Percentiles rank a stretch among this genome's conserved stretches.
These are phyloP conservation scores for Hypoxylon lenormandii DNA, from an alignment of 495 filamentous ascomycete genomes.

Conservation along the genomic window DNA sequence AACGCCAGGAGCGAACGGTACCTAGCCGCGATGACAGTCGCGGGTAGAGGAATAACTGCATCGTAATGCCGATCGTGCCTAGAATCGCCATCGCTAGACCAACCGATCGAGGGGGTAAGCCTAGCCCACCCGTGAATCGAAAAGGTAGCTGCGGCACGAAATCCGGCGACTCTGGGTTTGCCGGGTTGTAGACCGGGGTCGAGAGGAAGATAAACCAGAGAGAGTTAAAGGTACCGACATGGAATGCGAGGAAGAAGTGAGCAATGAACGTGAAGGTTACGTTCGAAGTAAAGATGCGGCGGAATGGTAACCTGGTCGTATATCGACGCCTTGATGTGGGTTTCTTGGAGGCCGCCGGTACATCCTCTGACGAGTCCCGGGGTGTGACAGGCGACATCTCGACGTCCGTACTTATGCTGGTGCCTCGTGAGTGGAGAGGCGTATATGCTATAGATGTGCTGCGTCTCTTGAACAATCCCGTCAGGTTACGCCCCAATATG, in stretches of 20 bases:
- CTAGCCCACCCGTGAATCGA: conserved; percentile 82
- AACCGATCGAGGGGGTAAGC: conserved; percentile 77
- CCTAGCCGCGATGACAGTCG: conserved; percentile 73
- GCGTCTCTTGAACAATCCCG: conserved; percentile 34
- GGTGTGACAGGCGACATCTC: conserved; percentile 51
- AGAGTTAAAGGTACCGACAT: conserved; percentile 85
- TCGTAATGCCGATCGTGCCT: conserved; percentile 77
- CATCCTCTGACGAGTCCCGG: conserved; percentile 28
- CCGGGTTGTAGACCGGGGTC: conserved; percentile 74
- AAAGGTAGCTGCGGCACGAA: conserved; percentile 67
- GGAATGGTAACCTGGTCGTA: conserved; percentile 70
- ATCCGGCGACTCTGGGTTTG: conserved; percentile 45
- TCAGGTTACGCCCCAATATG: conserved; percentile 50
- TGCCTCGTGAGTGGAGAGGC: conserved; percentile 39
- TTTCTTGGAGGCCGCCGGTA: conserved; percentile 4
- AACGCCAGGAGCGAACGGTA: conserved; percentile 74
- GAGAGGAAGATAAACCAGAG: conserved; percentile 88
- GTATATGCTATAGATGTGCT: conserved; percentile 41
- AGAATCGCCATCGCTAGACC: conserved; percentile 83
- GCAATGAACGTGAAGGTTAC: conserved; percentile 73
- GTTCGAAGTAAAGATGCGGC: conserved; percentile 82
- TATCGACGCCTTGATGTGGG: conserved; percentile 46
- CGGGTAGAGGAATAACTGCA: conserved; percentile 84
- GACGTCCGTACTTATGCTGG: conserved; percentile 39
- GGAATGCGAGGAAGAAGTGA: conserved; percentile 77